These are phyloP conservation scores for Blastocrithidia nonstop DNA, from an alignment of 208 protist species.

Conservation along the genomic window DNA sequence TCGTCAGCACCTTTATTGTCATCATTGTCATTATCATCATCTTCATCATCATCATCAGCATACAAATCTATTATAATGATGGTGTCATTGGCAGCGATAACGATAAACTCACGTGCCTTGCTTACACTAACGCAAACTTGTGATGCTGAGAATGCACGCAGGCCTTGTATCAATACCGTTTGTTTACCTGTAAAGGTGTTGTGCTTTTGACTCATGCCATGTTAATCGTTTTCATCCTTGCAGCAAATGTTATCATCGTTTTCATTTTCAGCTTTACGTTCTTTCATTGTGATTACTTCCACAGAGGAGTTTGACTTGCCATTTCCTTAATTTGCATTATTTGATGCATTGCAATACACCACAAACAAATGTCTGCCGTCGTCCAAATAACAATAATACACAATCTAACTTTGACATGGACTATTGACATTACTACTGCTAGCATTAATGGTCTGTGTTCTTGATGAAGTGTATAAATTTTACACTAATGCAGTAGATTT, in stretches of 20 bases:
- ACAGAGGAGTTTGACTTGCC: too few relatives aligned
- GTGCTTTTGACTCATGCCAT: neutral
- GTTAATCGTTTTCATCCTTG: neutral
- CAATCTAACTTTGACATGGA: too few relatives aligned
- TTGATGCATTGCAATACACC: too few relatives aligned
- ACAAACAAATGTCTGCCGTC: too few relatives aligned
- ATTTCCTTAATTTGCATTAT: too few relatives aligned
- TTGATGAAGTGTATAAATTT: too few relatives aligned
- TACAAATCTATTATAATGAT: constrained; percentile 66
- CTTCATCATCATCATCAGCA: constrained; percentile 13
- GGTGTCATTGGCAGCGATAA: constrained; percentile 31
- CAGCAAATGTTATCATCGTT: constrained; percentile 1
- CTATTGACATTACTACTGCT: too few relatives aligned
- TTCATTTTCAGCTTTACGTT: neutral
- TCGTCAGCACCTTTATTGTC: neutral
- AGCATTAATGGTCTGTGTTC: too few relatives aligned
- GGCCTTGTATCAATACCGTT: neutral
- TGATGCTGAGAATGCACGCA: neutral
- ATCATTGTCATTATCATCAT: neutral
- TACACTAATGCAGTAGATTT: too few relatives aligned
- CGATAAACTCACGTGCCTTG: constrained; percentile 39
- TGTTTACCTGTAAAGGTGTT: neutral
- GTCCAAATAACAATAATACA: too few relatives aligned
- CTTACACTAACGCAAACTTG: constrained; percentile 35
- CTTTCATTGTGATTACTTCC: too few relatives aligned